These are phyloP conservation scores for Carex pumila DNA, from an alignment of 176 grass and related monocot species.

Conservation along the genomic window DNA sequence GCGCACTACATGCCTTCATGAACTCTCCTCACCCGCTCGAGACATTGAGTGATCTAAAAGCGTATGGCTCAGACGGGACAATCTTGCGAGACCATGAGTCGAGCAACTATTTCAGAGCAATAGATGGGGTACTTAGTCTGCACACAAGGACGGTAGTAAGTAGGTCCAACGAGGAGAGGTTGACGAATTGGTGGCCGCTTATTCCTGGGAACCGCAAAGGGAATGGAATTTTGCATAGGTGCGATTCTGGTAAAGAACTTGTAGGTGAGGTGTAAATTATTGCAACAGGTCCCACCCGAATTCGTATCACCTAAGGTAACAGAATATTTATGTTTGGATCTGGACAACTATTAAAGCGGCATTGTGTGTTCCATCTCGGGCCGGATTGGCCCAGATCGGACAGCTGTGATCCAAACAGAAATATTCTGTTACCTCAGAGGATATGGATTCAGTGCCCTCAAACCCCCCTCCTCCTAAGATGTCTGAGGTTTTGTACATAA, in stretches of 20 bases:
- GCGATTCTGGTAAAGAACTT: slow-evolving; percentile 43
- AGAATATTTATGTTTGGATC: too few relatives aligned
- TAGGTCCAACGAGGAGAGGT: slow-evolving; percentile 44
- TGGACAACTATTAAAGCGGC: too few relatives aligned
- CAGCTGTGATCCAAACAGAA: too few relatives aligned
- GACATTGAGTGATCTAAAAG: slow-evolving; percentile 79
- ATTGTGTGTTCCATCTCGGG: too few relatives aligned
- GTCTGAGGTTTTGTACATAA: slow-evolving; percentile 33
- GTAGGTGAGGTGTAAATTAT: slow-evolving; percentile 32
- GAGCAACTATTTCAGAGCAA: slow-evolving; percentile 69
- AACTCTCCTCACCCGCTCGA: slow-evolving; percentile 96
- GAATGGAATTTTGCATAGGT: slow-evolving; percentile 15
- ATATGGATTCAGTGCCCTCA: too few relatives aligned
- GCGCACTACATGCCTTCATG: slow-evolving; percentile 73
- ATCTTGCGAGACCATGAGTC: slow-evolving; percentile 97
- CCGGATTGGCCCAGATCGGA: too few relatives aligned
- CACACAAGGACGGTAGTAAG: slow-evolving; percentile 37
- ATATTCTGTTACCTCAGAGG: too few relatives aligned
- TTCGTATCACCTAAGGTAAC: too few relatives aligned
- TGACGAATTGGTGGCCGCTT: slow-evolving; percentile 67
- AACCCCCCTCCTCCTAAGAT: not conserved
- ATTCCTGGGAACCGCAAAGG: slow-evolving; percentile 27
- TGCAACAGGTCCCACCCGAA: not conserved
- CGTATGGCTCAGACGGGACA: slow-evolving; percentile 75
- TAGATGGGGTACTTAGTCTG: slow-evolving; percentile 40